phyloP scores from a whole-genome alignment of 2,329 filamentous ascomycete genomes.

The Colletotrichum simmondsii region DNA sequence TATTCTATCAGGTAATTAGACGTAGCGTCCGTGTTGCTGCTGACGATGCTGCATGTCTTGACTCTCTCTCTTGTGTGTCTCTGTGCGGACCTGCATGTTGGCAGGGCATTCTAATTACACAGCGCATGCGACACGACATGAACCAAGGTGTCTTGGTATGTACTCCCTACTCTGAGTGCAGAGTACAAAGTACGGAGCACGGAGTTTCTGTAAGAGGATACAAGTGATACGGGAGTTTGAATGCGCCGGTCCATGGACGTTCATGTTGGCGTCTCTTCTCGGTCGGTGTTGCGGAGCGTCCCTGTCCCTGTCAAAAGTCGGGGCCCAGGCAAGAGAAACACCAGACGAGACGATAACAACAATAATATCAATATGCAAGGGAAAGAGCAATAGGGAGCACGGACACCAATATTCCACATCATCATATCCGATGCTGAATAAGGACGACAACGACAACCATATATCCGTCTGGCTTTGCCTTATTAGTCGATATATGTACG shows the following conservation, averaged over 20 bases:
- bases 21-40: neutral
- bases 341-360: constrained; percentile 27
- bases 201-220: neutral
- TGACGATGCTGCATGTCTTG: neutral
- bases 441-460: neutral
- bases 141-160: neutral
- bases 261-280: neutral
- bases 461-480: neutral
- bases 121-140: neutral
- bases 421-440: neutral
- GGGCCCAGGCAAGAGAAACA: constrained; percentile 13
- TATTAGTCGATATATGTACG: too few species aligned
- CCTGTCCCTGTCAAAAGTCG: constrained; percentile 2
- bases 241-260: too few species aligned
- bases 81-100: neutral
- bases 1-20: neutral
- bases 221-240: neutral
- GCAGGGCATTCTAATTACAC: neutral
- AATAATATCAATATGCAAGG: constrained; percentile 12
- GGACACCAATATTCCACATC: constrained; percentile 2
- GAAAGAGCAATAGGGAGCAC: constrained; percentile 1
- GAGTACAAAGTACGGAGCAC: too few species aligned
- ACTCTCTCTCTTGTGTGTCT: neutral
- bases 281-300: neutral
- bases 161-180: too few species aligned